phyloP scores from a whole-genome alignment of 768 basidiomycete species.

The Favolaschia claudopus region DNA sequence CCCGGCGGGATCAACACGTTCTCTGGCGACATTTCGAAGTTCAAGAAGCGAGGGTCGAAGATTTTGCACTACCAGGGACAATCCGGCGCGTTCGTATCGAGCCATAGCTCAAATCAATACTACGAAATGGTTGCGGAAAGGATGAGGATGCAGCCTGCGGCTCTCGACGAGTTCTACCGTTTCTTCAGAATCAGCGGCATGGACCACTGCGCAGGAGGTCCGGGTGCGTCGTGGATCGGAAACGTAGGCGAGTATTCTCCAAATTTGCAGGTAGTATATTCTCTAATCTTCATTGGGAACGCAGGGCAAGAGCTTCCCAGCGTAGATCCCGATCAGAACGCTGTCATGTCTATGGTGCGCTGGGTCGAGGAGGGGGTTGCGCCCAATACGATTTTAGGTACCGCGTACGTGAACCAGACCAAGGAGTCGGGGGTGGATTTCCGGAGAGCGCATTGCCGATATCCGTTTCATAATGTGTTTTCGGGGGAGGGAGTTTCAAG shows the following conservation, averaged over 20 bases:
- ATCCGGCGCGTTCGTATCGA: background rate
- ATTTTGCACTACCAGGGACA: conserved; percentile 30
- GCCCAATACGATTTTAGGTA: background rate
- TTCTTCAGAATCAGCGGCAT: conserved; percentile 31
- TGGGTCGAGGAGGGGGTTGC: conserved; percentile 5
- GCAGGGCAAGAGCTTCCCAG: no score
- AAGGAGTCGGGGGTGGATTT: background rate
- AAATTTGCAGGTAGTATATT: no score
- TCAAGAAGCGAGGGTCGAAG: conserved; percentile 27
- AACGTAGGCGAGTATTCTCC: background rate
- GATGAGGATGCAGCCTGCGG: conserved; percentile 12
- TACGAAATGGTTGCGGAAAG: conserved; percentile 24
- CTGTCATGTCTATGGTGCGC: background rate
- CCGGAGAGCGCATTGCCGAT: background rate
- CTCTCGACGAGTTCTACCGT: no score
- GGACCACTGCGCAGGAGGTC: conserved; percentile 27
- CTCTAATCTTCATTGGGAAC: no score
- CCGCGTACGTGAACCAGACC: no score
- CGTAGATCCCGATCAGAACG: background rate
- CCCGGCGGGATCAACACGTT: conserved; percentile 11
- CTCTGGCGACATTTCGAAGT: conserved; percentile 20
- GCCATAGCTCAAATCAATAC: conserved; percentile 21
- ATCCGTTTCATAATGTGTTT: background rate
- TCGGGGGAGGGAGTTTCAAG: no score
- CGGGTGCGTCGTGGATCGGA: conserved; percentile 19